Evolutionary conservation across 805 yeast species (phyloP).

Genomic region (Clavispora santaluciae): DNA sequence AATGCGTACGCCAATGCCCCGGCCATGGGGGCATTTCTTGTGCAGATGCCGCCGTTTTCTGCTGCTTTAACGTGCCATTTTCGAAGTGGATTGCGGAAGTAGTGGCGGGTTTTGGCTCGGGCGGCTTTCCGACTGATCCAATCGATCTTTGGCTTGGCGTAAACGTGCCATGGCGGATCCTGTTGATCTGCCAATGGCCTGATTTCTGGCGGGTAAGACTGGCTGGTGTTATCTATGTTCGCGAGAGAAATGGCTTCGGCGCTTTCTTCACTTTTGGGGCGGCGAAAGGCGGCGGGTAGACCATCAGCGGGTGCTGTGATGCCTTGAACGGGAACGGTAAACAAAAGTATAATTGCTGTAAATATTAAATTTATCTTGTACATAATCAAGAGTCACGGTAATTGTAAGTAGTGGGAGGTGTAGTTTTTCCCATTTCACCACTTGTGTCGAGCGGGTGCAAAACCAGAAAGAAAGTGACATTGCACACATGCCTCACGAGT

Average conservation of each 20-base stretch:
- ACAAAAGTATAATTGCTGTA: too few relatives aligned
- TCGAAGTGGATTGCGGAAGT: background rate
- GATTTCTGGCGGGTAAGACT: too few relatives aligned
- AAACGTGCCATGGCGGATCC: background rate
- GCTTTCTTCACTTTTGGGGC: too few relatives aligned
- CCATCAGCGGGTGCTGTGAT: too few relatives aligned
- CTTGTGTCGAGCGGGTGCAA: background rate
- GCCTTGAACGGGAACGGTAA: too few relatives aligned
- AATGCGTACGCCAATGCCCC: background rate
- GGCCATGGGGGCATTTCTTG: background rate
- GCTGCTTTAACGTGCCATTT: background rate
- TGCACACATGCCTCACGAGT: too few relatives aligned
- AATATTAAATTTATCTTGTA: too few relatives aligned
- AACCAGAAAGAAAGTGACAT: background rate
- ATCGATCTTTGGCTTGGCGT: constrained; percentile 1
- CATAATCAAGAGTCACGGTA: background rate
- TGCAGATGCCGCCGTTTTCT: background rate
- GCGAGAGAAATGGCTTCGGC: too few relatives aligned
- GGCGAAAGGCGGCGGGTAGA: too few relatives aligned
- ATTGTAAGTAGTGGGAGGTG: too few relatives aligned
- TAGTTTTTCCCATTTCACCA: too few relatives aligned
- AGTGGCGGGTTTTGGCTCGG: background rate
- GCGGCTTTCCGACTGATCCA: background rate
- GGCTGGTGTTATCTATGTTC: too few relatives aligned
- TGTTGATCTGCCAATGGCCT: background rate